Evolutionary conservation across 1,139 yeast genomes (phyloP), one percentile per base, ranked within the genome.

Genomic region (Sugiyamaella neomexicana): DNA sequence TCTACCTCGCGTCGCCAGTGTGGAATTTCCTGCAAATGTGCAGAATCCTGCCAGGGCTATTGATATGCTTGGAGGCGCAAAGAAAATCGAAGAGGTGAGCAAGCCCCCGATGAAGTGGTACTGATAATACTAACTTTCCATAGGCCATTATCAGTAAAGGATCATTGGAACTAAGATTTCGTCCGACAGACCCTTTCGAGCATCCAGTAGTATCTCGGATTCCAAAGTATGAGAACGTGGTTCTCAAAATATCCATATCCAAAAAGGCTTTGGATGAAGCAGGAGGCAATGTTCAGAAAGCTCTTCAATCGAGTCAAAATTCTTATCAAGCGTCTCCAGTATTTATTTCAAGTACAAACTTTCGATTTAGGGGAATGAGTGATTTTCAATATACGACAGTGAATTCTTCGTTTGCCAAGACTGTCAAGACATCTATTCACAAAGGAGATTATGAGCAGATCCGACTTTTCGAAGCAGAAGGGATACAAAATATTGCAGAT

Each of bases 11-110:
- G 60, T 60, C 1, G 60, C 61, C 8, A 62, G 67, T 15, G 60
- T 93, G 25, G 99, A 93, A 67, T 78, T 87, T 58, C 99, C 99
- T 0, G 75, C 89, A 38, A 76, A 78, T 23, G 93, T 93, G 10
- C 75, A 77, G 43, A 80, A 89, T 66, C 71, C 77, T 0, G 78
- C 77, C 25, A 78, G 76, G 56, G 97, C 96, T 0, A 72, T 90
- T 5, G 70, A 70, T 1, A 81, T 89, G 85, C 79, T 91, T 43
- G 98, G 98, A 2, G 97, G 97, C 0, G 71, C 75, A 34, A 72
- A 75, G 0, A 72, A 72, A 8, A 56, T 72, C 6, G 68, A 72
- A 3, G 56, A 78, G 68, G 70, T 61, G 52, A 20, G 57, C 10
- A 46, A 56, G 60, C 23, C 36, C 46, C 36, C 46, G 27, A 5